These are phyloP conservation scores for Ciborinia camelliae DNA, from an alignment of 2,329 filamentous ascomycete genomes.

Conservation along the genomic window DNA sequence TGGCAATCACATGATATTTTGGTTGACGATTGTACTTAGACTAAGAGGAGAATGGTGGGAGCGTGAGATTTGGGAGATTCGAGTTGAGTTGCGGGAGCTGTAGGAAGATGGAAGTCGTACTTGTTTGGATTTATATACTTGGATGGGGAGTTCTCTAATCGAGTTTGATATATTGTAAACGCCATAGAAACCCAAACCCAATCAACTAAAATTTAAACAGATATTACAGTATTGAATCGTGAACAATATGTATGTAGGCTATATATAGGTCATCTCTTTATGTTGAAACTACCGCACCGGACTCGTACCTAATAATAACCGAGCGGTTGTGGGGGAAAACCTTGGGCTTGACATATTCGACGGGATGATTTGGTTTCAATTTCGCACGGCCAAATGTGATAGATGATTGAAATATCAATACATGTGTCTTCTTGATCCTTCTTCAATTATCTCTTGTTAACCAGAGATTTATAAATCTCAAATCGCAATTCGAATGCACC, in stretches of 20 bases:
- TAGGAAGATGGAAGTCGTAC: background rate
- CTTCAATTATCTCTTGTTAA: background rate
- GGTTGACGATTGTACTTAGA: too few relatives aligned
- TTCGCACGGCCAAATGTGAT: background rate
- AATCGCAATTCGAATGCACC: background rate
- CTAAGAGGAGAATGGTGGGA: too few relatives aligned
- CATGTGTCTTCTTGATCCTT: background rate
- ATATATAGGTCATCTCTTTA: too few relatives aligned
- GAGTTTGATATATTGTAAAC: background rate
- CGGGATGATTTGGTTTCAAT: conserved; percentile 14
- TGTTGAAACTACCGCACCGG: too few relatives aligned
- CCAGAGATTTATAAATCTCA: background rate
- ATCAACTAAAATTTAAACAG: background rate
- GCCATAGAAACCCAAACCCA: background rate
- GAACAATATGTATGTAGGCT: too few relatives aligned
- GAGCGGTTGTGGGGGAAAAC: background rate
- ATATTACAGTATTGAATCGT: background rate
- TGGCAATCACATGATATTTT: too few relatives aligned
- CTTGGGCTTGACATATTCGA: background rate
- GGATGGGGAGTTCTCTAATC: too few relatives aligned
- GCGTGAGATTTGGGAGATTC: too few relatives aligned
- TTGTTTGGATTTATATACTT: too few relatives aligned
- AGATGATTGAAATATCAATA: background rate
- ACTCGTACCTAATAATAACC: too few relatives aligned
- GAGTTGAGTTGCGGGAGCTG: too few relatives aligned